Evolutionary conservation across 169 alveolate genomes (phyloP), one percentile per base, ranked within the genome.

Genomic region (Plasmodium gonderi): DNA sequence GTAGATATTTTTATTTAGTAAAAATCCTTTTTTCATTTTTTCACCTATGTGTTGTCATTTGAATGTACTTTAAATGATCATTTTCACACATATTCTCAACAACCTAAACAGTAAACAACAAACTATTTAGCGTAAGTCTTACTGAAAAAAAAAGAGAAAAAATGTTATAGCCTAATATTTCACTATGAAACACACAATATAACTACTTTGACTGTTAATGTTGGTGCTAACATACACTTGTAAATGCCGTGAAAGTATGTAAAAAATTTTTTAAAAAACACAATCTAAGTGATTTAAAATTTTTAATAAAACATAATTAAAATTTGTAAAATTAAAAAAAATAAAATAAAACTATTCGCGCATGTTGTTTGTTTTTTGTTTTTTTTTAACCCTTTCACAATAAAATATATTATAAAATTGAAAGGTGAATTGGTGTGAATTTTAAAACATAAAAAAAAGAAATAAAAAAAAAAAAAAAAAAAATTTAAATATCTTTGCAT

Each of bases 1-100:
- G 64, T 72, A 82, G 36, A 82, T 31, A 75, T 69, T 69, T 74
- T 82, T 82, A 75, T 82, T 82, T 72, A 82, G 79, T 51, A 82
- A 82, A 82, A 82, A 82, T 3, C 92, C 92, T 74, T 69, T 82
- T 51, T 82, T 68, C 92, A 82, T 82, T 82, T 82, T 82, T 82
- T 69, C 82, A 75, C 75, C 60, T 47, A 60, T 36, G 17, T 12
- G 75, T 74, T 82, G 64, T 14, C 20, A 26, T 81, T 67, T 38
- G 17, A 65, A 26, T 42, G 33, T 40, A 72, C 74, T 9, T 82
- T 17, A 69, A 69, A 31, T 68, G 33, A 47, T 60, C 7, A 44
- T 33, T 64, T 80, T 64, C 29, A 38, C 31, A 36, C 36, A 82
- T 47, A 40, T 68, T 69, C 45, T 82, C 74, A 75, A 82, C 64